These are phyloP conservation scores for Amanita fuliginea DNA, from an alignment of 768 basidiomycete species.

Conservation along the genomic window DNA sequence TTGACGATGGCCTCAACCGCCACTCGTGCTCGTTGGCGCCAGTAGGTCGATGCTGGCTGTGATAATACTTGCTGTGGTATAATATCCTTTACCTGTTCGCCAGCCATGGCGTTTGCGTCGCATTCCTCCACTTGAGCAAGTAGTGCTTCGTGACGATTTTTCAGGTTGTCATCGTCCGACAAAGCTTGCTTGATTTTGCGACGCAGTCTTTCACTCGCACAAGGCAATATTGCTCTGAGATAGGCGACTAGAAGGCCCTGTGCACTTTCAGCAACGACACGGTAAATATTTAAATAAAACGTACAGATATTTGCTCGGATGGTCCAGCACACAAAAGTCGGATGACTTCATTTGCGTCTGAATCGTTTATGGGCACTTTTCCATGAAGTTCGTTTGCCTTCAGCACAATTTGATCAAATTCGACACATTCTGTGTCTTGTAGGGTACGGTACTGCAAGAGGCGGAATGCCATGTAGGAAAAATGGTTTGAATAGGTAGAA, in stretches of 20 bases:
- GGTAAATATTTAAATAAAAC: constrained; percentile 4
- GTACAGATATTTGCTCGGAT: constrained; percentile 10
- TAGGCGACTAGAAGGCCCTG: constrained; percentile 21
- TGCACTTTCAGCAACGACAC: constrained; percentile 1
- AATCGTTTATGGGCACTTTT: not conserved
- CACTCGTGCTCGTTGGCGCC: constrained; percentile 22
- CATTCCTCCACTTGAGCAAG: constrained; percentile 8
- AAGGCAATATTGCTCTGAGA: constrained; percentile 15
- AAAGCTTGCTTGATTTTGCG: constrained; percentile 12
- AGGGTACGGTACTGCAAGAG: not conserved
- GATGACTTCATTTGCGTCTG: not conserved
- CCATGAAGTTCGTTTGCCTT: constrained; percentile 2
- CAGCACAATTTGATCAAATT: not conserved
- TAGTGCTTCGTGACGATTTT: constrained; percentile 11
- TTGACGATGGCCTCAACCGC: constrained; percentile 28
- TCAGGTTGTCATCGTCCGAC: constrained; percentile 9
- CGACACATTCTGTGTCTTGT: constrained; percentile 1
- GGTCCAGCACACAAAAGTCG: not conserved
- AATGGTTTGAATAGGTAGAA: not conserved
- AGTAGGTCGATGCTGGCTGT: constrained; percentile 7
- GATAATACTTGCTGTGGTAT: not conserved
- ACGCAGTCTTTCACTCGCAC: constrained; percentile 13
- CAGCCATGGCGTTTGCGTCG: not conserved
- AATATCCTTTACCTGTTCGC: not conserved
- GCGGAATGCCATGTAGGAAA: not conserved